These are phyloP conservation scores for Babesia divergens DNA, from an alignment of 169 alveolate genomes.

Conservation along the genomic window DNA sequence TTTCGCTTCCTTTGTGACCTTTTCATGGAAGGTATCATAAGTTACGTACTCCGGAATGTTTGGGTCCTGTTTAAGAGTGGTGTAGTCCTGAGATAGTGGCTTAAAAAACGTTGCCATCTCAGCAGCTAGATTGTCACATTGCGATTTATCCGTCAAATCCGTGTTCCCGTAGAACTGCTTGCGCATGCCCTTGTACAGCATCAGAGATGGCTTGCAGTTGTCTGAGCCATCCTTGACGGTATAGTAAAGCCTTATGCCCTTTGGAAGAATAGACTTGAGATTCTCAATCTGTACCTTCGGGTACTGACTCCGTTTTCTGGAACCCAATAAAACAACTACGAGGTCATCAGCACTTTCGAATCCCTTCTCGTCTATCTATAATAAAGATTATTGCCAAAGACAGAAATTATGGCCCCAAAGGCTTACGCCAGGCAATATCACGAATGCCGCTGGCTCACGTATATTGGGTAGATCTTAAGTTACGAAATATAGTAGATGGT, in stretches of 20 bases:
- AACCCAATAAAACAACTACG: constrained; percentile 34
- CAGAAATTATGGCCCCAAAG: no score
- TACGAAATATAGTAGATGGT: no score
- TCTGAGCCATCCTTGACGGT: constrained; percentile 44
- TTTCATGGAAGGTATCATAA: constrained; percentile 24
- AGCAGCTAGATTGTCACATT: neutral
- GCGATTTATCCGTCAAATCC: constrained; percentile 27
- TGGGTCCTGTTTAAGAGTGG: constrained; percentile 1
- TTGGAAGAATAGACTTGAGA: constrained; percentile 30
- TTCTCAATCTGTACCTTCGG: constrained; percentile 21
- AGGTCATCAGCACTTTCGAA: constrained; percentile 52
- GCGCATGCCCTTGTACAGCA: constrained; percentile 65
- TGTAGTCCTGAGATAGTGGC: constrained; percentile 51
- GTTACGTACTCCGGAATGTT: constrained; percentile 52
- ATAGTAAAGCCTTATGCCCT: constrained; percentile 36
- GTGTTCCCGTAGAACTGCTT: constrained; percentile 33
- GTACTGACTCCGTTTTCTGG: neutral
- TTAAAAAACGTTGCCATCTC: constrained; percentile 43
- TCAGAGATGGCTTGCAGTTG: constrained; percentile 4
- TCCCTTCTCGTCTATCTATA: constrained; percentile 54
- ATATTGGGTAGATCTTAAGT: no score
- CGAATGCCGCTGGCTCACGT: no score
- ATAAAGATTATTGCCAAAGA: no score
- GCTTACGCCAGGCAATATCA: no score
- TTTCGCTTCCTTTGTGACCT: constrained; percentile 29